Percentiles rank a stretch among this genome's conserved stretches.
Conservation (phyloP, 2,329 filamentous ascomycete genomes). For the Zymoseptoria brevis region DNA sequence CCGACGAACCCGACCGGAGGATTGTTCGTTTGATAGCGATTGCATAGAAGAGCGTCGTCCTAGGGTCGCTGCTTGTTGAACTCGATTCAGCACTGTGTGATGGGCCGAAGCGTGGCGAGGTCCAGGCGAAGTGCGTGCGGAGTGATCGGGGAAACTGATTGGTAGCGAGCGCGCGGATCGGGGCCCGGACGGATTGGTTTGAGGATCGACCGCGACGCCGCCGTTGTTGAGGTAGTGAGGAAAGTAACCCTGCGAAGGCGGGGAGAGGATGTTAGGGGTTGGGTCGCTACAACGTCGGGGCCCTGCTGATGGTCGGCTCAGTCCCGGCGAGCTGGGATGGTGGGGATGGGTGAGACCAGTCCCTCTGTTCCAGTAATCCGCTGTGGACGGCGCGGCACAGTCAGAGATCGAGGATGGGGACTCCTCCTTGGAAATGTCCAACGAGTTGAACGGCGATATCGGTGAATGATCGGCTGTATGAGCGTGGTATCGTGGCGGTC, state of each 20-base stretch:
- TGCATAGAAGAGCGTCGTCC: not conserved
- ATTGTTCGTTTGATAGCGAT: not conserved
- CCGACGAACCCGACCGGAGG: slow-evolving; percentile 6
- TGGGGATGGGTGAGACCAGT: slow-evolving; percentile 14
- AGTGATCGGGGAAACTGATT: not conserved
- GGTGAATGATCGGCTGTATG: slow-evolving; percentile 1
- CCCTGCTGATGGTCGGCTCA: not conserved
- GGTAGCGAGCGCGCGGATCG: not conserved
- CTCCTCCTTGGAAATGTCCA: slow-evolving; percentile 11
- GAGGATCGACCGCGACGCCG: not conserved
- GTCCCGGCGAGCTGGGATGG: slow-evolving; percentile 1
- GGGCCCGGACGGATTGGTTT: not conserved
- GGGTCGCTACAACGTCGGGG: not conserved
- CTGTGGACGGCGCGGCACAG: not conserved
- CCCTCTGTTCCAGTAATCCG: slow-evolving; percentile 15
- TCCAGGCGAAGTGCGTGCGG: not conserved
- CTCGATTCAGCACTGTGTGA: not conserved
- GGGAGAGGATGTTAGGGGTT: not conserved
- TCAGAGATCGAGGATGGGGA: not conserved
- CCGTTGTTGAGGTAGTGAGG: not conserved
- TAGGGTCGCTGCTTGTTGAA: not conserved
- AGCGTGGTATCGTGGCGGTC: not conserved
- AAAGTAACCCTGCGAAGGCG: not conserved
- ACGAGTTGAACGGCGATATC: slow-evolving; percentile 11
- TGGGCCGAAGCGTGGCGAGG: not conserved